Conservation (phyloP, 1,284 basidiomycete genomes). For the Malassezia psittaci region DNA sequence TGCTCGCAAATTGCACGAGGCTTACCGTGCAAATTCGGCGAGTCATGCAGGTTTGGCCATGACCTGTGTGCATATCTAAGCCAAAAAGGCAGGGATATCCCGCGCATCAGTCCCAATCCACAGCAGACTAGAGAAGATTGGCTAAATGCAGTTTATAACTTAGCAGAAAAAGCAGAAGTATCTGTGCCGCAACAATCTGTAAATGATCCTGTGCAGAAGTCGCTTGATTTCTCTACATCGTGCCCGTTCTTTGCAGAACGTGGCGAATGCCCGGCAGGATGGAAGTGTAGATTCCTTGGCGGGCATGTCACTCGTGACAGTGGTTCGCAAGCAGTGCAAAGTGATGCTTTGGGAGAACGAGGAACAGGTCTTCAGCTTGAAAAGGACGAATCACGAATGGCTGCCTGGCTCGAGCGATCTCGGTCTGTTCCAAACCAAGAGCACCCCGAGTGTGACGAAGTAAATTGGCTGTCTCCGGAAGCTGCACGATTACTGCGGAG, state of each 20-base stretch:
- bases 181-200: background rate
- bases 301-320: constrained; percentile 53
- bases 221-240: constrained; percentile 54
- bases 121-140: background rate
- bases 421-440: constrained; percentile 1
- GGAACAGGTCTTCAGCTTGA: constrained; percentile 48
- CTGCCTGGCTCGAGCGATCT: constrained; percentile 15
- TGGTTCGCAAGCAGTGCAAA: constrained; percentile 12
- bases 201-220: constrained; percentile 32
- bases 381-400: constrained; percentile 56
- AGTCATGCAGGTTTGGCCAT: constrained; percentile 14
- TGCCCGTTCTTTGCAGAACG: constrained; percentile 67
- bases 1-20: constrained; percentile 9
- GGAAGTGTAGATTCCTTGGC: constrained; percentile 81
- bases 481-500: constrained; percentile 21
- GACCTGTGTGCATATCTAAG: constrained; percentile 13
- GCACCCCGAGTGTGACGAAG: constrained; percentile 55
- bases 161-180: background rate
- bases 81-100: constrained; percentile 11
- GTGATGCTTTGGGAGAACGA: constrained; percentile 4
- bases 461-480: constrained; percentile 59
- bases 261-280: constrained; percentile 74
- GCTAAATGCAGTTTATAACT: constrained; percentile 6
- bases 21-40: constrained; percentile 8
- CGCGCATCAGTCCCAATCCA: background rate